Evolutionary conservation across 192 early-diverging fungal species (phyloP).

Genomic region (Dissophora ornata): DNA sequence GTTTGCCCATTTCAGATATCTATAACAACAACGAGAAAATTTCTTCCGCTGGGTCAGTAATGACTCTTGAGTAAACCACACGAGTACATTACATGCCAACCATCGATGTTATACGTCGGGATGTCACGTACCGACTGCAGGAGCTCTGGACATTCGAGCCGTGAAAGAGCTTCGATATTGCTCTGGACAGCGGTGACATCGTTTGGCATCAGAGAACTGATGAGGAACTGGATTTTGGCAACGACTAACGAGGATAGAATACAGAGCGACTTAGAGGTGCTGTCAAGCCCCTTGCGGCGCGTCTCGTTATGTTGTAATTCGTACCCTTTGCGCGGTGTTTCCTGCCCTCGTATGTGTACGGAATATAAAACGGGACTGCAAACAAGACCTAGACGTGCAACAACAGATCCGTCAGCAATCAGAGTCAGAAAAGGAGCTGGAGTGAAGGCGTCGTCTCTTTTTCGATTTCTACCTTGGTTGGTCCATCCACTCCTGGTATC

Average conservation of each 20-base stretch:
- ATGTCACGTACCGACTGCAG: conserved; percentile 28
- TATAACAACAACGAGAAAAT: conserved; percentile 1
- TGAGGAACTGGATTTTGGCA: conserved; percentile 41
- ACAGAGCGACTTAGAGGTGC: not conserved
- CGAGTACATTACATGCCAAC: too few species aligned
- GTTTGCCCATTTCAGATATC: conserved; percentile 25
- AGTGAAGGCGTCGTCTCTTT: too few species aligned
- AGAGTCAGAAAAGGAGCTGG: not conserved
- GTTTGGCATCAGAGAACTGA: conserved; percentile 39
- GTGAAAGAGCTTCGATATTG: conserved; percentile 27
- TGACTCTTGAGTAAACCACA: too few species aligned
- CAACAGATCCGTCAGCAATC: not conserved
- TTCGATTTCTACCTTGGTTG: conserved; percentile 42
- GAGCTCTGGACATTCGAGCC: conserved; percentile 26
- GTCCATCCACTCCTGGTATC: conserved; percentile 32
- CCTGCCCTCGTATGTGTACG: conserved; percentile 5
- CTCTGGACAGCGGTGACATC: conserved; percentile 34
- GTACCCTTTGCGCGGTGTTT: conserved; percentile 21
- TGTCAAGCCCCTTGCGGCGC: not conserved
- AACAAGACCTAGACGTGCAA: conserved; percentile 25
- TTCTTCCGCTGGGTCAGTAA: not conserved
- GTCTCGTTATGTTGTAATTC: too few species aligned
- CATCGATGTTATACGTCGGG: too few species aligned
- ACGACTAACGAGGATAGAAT: not conserved
- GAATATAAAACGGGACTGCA: conserved; percentile 39